Evolutionary conservation across 2,329 filamentous ascomycete genomes (phyloP), one percentile per base, ranked within the genome.

Genomic region (Claviceps sp.): DNA sequence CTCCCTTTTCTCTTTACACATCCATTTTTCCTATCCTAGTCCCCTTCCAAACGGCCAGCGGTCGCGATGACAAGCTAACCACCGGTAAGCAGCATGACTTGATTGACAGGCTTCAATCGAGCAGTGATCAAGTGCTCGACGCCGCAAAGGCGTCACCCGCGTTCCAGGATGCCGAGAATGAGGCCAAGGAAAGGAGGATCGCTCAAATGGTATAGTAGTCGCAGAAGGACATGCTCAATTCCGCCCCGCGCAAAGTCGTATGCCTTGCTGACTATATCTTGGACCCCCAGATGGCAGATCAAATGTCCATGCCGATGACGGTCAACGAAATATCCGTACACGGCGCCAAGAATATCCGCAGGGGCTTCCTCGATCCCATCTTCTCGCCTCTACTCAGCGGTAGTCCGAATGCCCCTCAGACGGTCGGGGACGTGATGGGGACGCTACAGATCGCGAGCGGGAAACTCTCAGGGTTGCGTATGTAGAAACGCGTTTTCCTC

Each of bases 311-410:
- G 53, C 91, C 93, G 42, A 87, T 93, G 60, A 88, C 88, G 14
- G 84, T 98, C 64, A 87, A 87, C 60, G 86, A 88, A 45, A 79
- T 98, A 63, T 82, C 86, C 60, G 76, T 98, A 54, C 80, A 94
- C 55, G 86, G 89, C 63, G 88, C 88, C 45, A 77, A 78, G 54
- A 83, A 93, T 64, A 95, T 91, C n/a, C 81, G 93, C 56, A 79
- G 79, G 60, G 76, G 78, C 56, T 96, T 98, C 67, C 81, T 98
- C 51, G 79, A 94, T 64, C 81, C 82, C 38, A 74, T 96, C 53
- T 82, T 97, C 67, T 72, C 82, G 52, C 89, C 91, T 6, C 68
- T 96, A 8, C 73, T 97, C 49, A 80, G 79, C 61, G 79, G 78
- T 50, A 82, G 85, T 59, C 73, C 78, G 57, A 78, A 82, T 61